Percentiles rank a stretch among this genome's conserved stretches.
Conservation (phyloP, 2,329 filamentous ascomycete genomes). For the Botrytis galanthina region DNA sequence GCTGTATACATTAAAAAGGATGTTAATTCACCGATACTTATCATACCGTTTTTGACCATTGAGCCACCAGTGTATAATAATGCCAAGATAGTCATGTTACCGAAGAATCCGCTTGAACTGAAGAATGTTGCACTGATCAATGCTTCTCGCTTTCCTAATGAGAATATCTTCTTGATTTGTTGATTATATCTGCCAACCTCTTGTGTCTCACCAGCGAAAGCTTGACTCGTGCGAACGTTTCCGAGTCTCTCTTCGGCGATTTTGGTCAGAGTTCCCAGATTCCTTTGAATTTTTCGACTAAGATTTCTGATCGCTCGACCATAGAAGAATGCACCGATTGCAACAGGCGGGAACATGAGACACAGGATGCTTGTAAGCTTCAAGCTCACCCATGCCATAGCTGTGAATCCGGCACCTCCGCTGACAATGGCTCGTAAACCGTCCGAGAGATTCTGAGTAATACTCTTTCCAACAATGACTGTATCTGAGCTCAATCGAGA, state of each 20-base stretch:
- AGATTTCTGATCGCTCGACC: slow-evolving; percentile 85
- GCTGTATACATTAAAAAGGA: slow-evolving; percentile 99
- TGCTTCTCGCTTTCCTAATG: slow-evolving; percentile 81
- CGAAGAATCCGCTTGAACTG: slow-evolving; percentile 79
- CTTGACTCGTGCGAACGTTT: slow-evolving; percentile 94
- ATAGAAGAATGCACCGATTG: slow-evolving; percentile 86
- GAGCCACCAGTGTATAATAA: slow-evolving; percentile 87
- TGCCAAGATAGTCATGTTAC: slow-evolving; percentile 93
- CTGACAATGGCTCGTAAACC: slow-evolving; percentile 89
- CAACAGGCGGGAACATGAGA: slow-evolving; percentile 87
- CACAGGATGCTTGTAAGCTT: slow-evolving; percentile 84
- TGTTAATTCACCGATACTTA: slow-evolving; percentile 88
- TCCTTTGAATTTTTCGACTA: slow-evolving; percentile 90
- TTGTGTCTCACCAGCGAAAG: slow-evolving; percentile 88
- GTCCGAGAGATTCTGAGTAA: slow-evolving; percentile 96
- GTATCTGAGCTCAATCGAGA: slow-evolving; percentile 94
- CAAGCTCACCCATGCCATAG: slow-evolving; percentile 95
- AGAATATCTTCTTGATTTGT: slow-evolving; percentile 89
- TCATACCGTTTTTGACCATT: slow-evolving; percentile 81
- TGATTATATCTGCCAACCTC: slow-evolving; percentile 89
- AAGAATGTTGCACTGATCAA: slow-evolving; percentile 91
- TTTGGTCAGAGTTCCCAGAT: slow-evolving; percentile 87
- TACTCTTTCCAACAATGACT: slow-evolving; percentile 96
- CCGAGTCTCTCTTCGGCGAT: slow-evolving; percentile 97
- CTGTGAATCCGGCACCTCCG: slow-evolving; percentile 80